These are phyloP conservation scores for Ceratobasidium sp. DNA, from an alignment of 1,284 basidiomycete genomes.

Conservation along the genomic window DNA sequence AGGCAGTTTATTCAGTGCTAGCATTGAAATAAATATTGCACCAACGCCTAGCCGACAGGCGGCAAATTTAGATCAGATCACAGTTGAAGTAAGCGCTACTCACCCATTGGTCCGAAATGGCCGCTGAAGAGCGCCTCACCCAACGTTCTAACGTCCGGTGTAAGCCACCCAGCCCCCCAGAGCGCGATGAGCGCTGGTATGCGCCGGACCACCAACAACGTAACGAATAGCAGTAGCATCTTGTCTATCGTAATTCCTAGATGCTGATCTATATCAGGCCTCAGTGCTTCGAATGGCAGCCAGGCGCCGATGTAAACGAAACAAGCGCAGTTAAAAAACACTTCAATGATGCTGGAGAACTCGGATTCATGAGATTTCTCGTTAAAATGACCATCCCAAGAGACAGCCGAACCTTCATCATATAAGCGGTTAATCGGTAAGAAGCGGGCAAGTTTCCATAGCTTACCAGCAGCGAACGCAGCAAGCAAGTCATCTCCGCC, in stretches of 20 bases:
- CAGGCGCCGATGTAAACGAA: constrained; percentile 81
- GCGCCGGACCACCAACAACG: constrained; percentile 72
- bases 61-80: not conserved
- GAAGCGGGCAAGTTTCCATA: not conserved
- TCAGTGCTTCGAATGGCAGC: constrained; percentile 68
- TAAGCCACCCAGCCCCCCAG: not conserved
- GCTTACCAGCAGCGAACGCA: constrained; percentile 85
- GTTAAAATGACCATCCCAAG: constrained; percentile 95
- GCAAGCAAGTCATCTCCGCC: constrained; percentile 89
- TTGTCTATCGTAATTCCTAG: constrained; percentile 77
- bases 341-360: constrained; percentile 90
- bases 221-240: constrained; percentile 70
- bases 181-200: constrained; percentile 70
- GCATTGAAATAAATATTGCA: constrained; percentile 84
- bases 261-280: constrained; percentile 50
- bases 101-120: constrained; percentile 50
- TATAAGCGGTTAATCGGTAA: not conserved
- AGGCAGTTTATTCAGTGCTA: constrained; percentile 75
- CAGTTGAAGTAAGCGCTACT: constrained; percentile 43
- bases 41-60: constrained; percentile 62
- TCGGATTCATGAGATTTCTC: constrained; percentile 81
- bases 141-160: not conserved
- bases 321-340: constrained; percentile 48
- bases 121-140: constrained; percentile 1
- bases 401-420: constrained; percentile 71